These are phyloP conservation scores for Metarhizium robertsii DNA, from an alignment of 2,329 filamentous ascomycete species.

Conservation along the genomic window DNA sequence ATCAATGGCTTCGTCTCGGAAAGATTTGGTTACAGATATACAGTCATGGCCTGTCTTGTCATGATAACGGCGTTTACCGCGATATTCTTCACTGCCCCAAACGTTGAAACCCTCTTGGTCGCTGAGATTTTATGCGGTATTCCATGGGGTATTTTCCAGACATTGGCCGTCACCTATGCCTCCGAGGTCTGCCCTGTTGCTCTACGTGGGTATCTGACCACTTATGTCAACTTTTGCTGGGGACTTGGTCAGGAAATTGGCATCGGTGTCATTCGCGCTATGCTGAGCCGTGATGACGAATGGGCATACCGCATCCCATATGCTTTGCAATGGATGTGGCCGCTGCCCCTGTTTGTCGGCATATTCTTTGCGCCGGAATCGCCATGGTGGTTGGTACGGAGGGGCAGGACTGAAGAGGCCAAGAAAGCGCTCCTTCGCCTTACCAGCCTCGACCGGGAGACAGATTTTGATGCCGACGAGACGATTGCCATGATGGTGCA, in stretches of 20 bases:
- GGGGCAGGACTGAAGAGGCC: constrained; percentile 53
- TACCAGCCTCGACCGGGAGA: constrained; percentile 53
- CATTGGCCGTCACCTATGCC: constrained; percentile 55
- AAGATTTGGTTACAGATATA: constrained; percentile 58
- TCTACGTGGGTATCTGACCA: constrained; percentile 61
- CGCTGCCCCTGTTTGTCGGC: constrained; percentile 54
- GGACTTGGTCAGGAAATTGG: constrained; percentile 66
- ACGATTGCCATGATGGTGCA: constrained; percentile 90
- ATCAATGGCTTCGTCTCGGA: constrained; percentile 58
- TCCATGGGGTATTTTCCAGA: constrained; percentile 52
- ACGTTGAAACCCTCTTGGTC: constrained; percentile 46
- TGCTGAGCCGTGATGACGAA: constrained; percentile 55
- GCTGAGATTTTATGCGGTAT: constrained; percentile 56
- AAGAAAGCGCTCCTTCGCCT: constrained; percentile 57
- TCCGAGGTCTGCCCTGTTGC: constrained; percentile 66
- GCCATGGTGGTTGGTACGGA: constrained; percentile 69
- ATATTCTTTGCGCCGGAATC: constrained; percentile 62
- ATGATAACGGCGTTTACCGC: constrained; percentile 48
- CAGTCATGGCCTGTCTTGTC: constrained; percentile 48
- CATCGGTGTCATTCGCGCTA: constrained; percentile 62
- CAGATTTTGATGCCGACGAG: constrained; percentile 71
- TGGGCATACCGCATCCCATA: constrained; percentile 65
- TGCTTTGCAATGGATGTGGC: constrained; percentile 72
- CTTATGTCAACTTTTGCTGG: constrained; percentile 72
- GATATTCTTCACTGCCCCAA: constrained; percentile 56